Conservation (phyloP, 2,329 filamentous ascomycete genomes). For the Colletotrichum sp. region DNA sequence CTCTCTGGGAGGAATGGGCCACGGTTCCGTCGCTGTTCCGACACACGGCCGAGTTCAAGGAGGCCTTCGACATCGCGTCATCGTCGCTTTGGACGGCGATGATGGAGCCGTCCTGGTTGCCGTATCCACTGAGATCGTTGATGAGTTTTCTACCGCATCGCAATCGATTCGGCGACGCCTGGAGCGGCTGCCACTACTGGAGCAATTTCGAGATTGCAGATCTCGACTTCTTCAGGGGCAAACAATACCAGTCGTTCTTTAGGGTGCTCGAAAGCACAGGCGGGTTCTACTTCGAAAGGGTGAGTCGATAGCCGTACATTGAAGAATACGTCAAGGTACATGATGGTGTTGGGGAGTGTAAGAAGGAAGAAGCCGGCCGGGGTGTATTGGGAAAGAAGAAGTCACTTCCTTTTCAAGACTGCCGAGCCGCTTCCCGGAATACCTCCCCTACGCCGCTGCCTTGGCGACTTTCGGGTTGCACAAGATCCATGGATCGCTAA, state of each 20-base stretch:
- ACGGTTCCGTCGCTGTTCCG: constrained; percentile 49
- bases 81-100: constrained; percentile 45
- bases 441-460: neutral
- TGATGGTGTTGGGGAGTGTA: neutral
- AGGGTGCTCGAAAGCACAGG: constrained; percentile 43
- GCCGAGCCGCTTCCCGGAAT: neutral
- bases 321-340: neutral
- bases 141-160: constrained; percentile 41
- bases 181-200: constrained; percentile 53
- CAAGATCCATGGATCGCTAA: neutral
- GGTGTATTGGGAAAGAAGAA: neutral
- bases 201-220: constrained; percentile 54
- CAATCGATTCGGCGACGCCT: constrained; percentile 42
- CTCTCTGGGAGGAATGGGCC: constrained; percentile 45
- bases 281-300: constrained; percentile 49
- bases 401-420: neutral
- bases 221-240: constrained; percentile 47
- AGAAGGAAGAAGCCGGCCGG: neutral
- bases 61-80: constrained; percentile 35
- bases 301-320: constrained; percentile 24
- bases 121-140: constrained; percentile 43
- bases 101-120: constrained; percentile 44
- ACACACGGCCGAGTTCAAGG: constrained; percentile 44
- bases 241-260: constrained; percentile 45
- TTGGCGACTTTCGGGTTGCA: neutral